Conservation (phyloP, 495 filamentous ascomycete species). For the Halenospora varia region DNA sequence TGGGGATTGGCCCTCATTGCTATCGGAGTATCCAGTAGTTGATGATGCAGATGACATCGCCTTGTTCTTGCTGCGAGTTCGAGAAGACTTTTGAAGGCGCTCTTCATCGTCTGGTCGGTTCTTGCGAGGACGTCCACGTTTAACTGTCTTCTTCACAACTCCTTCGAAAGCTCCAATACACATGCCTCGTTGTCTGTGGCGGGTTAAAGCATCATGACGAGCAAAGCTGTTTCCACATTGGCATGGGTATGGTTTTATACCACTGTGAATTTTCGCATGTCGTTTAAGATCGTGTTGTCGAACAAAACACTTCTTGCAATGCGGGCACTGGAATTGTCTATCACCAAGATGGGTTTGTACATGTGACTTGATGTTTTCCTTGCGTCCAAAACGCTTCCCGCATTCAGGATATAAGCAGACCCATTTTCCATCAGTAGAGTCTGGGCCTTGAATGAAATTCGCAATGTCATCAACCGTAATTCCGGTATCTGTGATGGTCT, state of each 20-base stretch:
- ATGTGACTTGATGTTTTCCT: slow-evolving; percentile 97
- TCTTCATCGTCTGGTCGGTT: slow-evolving; percentile 63
- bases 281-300: slow-evolving; percentile 95
- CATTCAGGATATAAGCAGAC: slow-evolving; percentile 78
- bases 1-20: slow-evolving; percentile 41
- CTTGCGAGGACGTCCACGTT: slow-evolving; percentile 61
- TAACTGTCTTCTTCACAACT: slow-evolving; percentile 64
- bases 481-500: slow-evolving; percentile 61
- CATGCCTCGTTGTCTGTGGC: slow-evolving; percentile 91
- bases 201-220: slow-evolving; percentile 88
- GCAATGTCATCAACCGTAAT: slow-evolving; percentile 85
- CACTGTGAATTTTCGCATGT: slow-evolving; percentile 93
- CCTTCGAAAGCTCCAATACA: slow-evolving; percentile 90
- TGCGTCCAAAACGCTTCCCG: slow-evolving; percentile 79
- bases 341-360: slow-evolving; percentile 97
- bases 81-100: slow-evolving; percentile 57
- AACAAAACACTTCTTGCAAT: slow-evolving; percentile 91
- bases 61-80: slow-evolving; percentile 47
- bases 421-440: slow-evolving; percentile 74
- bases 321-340: slow-evolving; percentile 83
- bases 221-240: slow-evolving; percentile 88
- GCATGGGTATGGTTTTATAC: slow-evolving; percentile 88
- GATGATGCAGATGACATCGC: slow-evolving; percentile 41
- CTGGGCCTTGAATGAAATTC: slow-evolving; percentile 76
- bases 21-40: slow-evolving; percentile 42